phyloP scores from a whole-genome alignment of 768 basidiomycete genomes.

The Cubamyces sp. region DNA sequence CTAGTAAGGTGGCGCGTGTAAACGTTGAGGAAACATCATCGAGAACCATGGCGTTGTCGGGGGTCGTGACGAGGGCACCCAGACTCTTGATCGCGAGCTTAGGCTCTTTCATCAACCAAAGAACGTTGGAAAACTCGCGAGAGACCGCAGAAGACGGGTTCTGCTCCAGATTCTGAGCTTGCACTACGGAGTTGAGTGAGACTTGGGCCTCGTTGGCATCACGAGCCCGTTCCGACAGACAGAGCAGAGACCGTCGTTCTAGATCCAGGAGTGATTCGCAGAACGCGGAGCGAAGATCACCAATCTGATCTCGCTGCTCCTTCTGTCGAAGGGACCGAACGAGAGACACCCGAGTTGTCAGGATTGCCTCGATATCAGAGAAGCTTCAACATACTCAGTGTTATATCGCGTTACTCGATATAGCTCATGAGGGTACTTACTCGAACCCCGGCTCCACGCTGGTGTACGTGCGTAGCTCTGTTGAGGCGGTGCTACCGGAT shows the following conservation, averaged over 20 bases:
- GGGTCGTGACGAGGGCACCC: slow-evolving; percentile 42
- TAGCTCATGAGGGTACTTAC: slow-evolving; percentile 45
- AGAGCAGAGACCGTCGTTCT: slow-evolving; percentile 73
- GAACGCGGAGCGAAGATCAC: slow-evolving; percentile 63
- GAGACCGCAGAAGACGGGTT: slow-evolving; percentile 56
- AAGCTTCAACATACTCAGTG: slow-evolving; percentile 53
- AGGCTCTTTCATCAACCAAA: slow-evolving; percentile 89
- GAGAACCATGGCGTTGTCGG: slow-evolving; percentile 10
- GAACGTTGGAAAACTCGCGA: slow-evolving; percentile 85
- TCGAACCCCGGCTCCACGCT: slow-evolving; percentile 62
- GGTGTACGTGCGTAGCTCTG: slow-evolving; percentile 48
- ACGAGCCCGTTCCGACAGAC: slow-evolving; percentile 74
- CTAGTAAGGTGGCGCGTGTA: slow-evolving; percentile 51
- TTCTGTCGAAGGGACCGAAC: slow-evolving; percentile 69
- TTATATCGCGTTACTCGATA: neutral
- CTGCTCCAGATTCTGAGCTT: slow-evolving; percentile 66
- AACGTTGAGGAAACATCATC: slow-evolving; percentile 17
- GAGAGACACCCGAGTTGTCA: slow-evolving; percentile 84
- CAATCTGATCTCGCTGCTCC: slow-evolving; percentile 78
- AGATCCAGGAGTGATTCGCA: slow-evolving; percentile 52
- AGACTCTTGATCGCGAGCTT: slow-evolving; percentile 79
- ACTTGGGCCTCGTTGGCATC: slow-evolving; percentile 70
- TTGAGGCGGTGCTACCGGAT: slow-evolving; percentile 38
- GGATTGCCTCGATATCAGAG: slow-evolving; percentile 69
- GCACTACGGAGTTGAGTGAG: slow-evolving; percentile 82